These are phyloP conservation scores for Chytriomyces sp. DNA, from an alignment of 192 early-diverging fungal species.

Conservation along the genomic window DNA sequence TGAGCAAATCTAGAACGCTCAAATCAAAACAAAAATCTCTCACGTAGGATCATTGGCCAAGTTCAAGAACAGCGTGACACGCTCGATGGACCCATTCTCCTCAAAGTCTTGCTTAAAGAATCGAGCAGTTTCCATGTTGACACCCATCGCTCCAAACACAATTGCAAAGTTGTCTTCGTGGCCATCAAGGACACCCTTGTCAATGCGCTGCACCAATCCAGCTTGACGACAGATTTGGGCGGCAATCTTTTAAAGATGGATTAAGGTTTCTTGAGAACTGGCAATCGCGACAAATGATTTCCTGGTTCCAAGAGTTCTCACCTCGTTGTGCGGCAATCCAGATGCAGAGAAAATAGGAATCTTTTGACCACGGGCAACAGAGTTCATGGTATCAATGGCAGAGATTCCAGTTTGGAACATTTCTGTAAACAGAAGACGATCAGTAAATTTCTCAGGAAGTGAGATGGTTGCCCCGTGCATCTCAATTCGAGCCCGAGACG, in stretches of 20 bases:
- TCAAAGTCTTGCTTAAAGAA: conserved; percentile 99
- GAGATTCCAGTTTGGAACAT: conserved; percentile 99
- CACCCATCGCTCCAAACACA: conserved; percentile 99
- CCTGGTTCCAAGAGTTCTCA: conserved; percentile 43
- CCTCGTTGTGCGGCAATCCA: conserved; percentile 98
- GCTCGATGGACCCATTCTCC: conserved; percentile 98
- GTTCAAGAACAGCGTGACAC: conserved; percentile 98
- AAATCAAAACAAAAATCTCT: conserved; percentile 34
- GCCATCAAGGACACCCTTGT: conserved; percentile 91
- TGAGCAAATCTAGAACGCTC: conserved; percentile 1
- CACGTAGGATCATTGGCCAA: conserved; percentile 98
- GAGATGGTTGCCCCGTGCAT: neutral
- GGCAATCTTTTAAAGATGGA: conserved; percentile 74
- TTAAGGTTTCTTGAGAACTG: neutral
- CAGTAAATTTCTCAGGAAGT: neutral
- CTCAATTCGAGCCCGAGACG: too few species aligned
- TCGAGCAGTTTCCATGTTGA: conserved; percentile 99
- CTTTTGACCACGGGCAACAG: conserved; percentile 99
- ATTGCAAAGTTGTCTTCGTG: conserved; percentile 99
- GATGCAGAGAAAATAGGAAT: conserved; percentile 99
- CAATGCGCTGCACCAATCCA: conserved; percentile 88
- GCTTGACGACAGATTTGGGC: conserved; percentile 99
- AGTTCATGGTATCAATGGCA: conserved; percentile 99
- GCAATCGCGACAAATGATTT: neutral
- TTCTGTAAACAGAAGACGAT: conserved; percentile 52